Percentiles rank a stretch among this genome's conserved stretches.
Evolutionary conservation across 2,329 filamentous ascomycete species (phyloP).

Genomic region (Parafenestella ontariensis): DNA sequence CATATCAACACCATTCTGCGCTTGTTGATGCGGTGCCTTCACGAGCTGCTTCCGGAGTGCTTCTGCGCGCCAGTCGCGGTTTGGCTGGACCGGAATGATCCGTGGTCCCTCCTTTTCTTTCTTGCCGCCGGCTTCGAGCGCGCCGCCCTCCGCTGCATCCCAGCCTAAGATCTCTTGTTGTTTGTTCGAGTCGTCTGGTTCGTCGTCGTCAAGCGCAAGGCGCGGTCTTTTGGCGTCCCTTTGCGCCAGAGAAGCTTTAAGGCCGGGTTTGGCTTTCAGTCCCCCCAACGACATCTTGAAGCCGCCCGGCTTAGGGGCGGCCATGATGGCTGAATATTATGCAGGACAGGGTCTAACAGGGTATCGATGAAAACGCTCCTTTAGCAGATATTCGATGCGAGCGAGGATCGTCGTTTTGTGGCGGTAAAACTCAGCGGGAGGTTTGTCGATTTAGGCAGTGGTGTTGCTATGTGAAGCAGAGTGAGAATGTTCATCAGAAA

Average conservation of each 20-base stretch:
- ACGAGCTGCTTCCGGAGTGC: slow-evolving; percentile 61
- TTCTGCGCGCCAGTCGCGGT: slow-evolving; percentile 69
- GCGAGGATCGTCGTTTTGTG: neutral
- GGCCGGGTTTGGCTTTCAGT: slow-evolving; percentile 36
- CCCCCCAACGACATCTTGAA: slow-evolving; percentile 46
- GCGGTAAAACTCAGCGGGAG: neutral
- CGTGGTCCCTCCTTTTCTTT: slow-evolving; percentile 55
- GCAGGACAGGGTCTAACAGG: neutral
- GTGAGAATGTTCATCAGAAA: slow-evolving; percentile 10
- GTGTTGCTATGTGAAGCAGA: slow-evolving; percentile 1
- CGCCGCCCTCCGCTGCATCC: slow-evolving; percentile 59
- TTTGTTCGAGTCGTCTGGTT: slow-evolving; percentile 34
- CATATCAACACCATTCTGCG: slow-evolving; percentile 43
- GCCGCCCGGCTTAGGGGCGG: slow-evolving; percentile 39
- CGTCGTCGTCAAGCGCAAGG: slow-evolving; percentile 40
- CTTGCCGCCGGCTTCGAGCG: slow-evolving; percentile 47
- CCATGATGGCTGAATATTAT: slow-evolving; percentile 37
- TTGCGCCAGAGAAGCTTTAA: slow-evolving; percentile 25
- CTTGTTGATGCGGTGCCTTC: slow-evolving; percentile 62
- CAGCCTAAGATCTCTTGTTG: slow-evolving; percentile 61
- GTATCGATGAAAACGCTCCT: neutral
- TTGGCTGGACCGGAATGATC: slow-evolving; percentile 65
- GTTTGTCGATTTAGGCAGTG: neutral
- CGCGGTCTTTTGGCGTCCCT: slow-evolving; percentile 36
- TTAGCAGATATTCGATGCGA: neutral